Base-by-base conservation (phyloP, 495 filamentous ascomycete genomes). In the Mytilinidion resinicola region DNA sequence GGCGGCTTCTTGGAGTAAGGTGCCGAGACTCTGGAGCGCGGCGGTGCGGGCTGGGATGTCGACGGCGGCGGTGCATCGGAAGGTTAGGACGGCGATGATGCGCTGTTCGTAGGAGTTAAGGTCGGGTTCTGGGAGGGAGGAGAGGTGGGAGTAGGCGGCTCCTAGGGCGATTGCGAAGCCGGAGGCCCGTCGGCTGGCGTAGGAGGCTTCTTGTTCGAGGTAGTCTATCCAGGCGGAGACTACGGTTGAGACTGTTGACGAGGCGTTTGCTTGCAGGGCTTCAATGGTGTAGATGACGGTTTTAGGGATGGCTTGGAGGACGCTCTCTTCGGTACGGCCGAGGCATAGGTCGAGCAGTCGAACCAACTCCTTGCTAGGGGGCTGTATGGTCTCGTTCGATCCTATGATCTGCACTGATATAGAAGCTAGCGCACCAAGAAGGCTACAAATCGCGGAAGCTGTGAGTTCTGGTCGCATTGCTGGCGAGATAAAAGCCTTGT, bases 391-490 rank as follows among this genome's bases (percentile, higher is more conserved):
- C 14, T 57, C 19, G 15, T 51, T 57, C 10, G 17, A n/a, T 55
- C 37, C 25, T 7, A 34, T 36, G 17, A 49, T 10, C 6, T 50
- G 37, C 6, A 6, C 25, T 4, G 44, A 49, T 41, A 62, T 53
- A 12, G 35, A 34, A 9, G 55, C 53, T 33, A 66, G 12, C 30
- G 50, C 37, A 25, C 60, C 62, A 12, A 68, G 49, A 35, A 68
- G 49, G 33, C 51, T 54, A 55, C 54, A 62, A 41, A 64, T 56
- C 9, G 64, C 39, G 17, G 53, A 56, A 10, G 61, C 60, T 11
- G 67, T 67, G 39, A 64, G 54, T 38, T 67, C 64, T 15, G 67
- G 67, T 34, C 67, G 64, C 10, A 67, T 37, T 37, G 64, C 36
- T 17, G 61, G 47, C 1, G 61, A 67, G 25, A 34, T 60, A 48